Conservation (phyloP, 768 basidiomycete species). For the Auricularia sp. region DNA sequence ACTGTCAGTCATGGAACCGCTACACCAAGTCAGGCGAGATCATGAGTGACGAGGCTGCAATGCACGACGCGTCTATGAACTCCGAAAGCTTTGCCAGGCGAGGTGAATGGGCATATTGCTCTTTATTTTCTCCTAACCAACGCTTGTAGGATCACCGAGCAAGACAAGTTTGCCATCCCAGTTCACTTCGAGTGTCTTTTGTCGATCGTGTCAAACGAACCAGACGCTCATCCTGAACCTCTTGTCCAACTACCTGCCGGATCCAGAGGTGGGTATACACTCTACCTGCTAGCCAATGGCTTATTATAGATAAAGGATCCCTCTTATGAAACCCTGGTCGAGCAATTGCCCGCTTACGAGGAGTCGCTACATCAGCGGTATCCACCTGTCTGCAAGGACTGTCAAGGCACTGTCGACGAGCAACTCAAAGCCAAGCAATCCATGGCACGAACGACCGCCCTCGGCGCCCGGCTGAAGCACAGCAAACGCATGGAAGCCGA, state of each 20-base stretch:
- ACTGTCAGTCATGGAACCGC: constrained; percentile 45
- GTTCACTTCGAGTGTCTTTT: constrained; percentile 52
- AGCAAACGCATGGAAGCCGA: constrained; percentile 57
- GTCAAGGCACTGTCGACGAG: constrained; percentile 71
- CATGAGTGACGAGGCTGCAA: constrained; percentile 76
- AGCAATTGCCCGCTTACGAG: constrained; percentile 60
- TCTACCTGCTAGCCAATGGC: neutral
- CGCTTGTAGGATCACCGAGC: constrained; percentile 47
- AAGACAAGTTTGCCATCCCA: constrained; percentile 58
- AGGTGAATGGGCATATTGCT: constrained; percentile 34
- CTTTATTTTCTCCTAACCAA: neutral
- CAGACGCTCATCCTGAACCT: constrained; percentile 81
- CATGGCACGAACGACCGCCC: constrained; percentile 70
- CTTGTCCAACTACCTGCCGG: constrained; percentile 80
- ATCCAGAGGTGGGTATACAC: constrained; percentile 48
- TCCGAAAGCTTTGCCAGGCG: constrained; percentile 57
- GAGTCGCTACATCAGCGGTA: constrained; percentile 71
- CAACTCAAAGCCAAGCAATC: constrained; percentile 69
- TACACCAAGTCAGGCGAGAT: constrained; percentile 67
- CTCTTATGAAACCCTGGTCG: constrained; percentile 54
- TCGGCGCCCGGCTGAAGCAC: constrained; percentile 59
- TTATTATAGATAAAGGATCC: constrained; percentile 43
- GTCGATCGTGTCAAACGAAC: constrained; percentile 85
- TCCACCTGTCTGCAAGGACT: constrained; percentile 74
- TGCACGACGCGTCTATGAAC: constrained; percentile 75